Base-by-base conservation (phyloP, 2,329 filamentous ascomycete species). In the Leptodontidium sp. region DNA sequence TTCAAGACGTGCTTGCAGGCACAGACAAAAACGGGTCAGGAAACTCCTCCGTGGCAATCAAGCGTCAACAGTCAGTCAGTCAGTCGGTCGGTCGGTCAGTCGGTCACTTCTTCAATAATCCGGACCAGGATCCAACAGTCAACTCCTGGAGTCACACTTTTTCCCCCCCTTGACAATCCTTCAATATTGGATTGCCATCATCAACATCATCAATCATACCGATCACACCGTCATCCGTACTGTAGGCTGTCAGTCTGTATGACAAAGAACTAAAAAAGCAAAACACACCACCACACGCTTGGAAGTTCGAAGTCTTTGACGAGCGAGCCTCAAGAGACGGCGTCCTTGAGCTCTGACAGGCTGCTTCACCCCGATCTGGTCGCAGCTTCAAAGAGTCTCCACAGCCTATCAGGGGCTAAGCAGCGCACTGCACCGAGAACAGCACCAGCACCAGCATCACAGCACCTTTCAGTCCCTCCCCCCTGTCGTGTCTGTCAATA, bases 11-110 rank as follows among this genome's bases (percentile, higher is more conserved):
- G 29, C 29, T 32, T 32, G 29, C 50, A 53, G 26, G 52, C 52
- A 55, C 52, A 55, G 52, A 55, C 52, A 55, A 55, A 55, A 55
- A 55, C 52, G 52, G 52, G 52, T 29, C 52, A n/a, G 29, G 32
- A 47, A 55, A 29, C 50, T 29, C 26, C 29, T 32, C 29, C 29
- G 29, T 32, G 29, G 26, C 50, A 15, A 53, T 15, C 24, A 40
- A 53, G 29, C 29, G 29, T 32, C 29, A 32, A 32, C 29, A 32
- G 29, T 32, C 29, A 32, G 29, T 32, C 29, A 32, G 29, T 32
- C 29, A 32, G 29, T 32, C 29, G 6, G 21, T 21, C 21, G 21
- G 29, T 32, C 29, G 1, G 29, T 32, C 29, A 1, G 21, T 21
- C 21, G 21, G 29, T 32, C 29, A 32, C 29, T 32, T 32, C 29